Evolutionary conservation across 805 yeast species (phyloP).

Genomic region (Yarrowia deformans): DNA sequence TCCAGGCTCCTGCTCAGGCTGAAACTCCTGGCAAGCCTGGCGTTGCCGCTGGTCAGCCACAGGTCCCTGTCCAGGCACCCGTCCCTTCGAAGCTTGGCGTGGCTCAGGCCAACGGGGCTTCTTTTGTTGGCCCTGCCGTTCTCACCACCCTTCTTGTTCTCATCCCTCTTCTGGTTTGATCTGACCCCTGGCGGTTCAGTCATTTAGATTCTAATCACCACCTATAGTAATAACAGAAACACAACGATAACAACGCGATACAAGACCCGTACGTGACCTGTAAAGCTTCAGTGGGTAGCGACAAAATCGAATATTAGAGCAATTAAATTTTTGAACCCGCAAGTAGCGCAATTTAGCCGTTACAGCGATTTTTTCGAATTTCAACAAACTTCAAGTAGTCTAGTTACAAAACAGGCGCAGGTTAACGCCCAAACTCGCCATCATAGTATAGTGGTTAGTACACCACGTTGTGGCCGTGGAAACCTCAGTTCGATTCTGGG

Average conservation of each 20-base stretch:
- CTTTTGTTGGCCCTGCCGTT: neutral
- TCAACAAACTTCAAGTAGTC: neutral
- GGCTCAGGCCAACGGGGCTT: slow-evolving; percentile 23
- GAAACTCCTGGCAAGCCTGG: slow-evolving; percentile 7
- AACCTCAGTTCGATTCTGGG: slow-evolving; percentile 40
- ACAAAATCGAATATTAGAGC: no score
- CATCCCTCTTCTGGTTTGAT: neutral
- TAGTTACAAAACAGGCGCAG: neutral
- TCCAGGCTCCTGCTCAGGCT: neutral
- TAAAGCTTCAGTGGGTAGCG: no score
- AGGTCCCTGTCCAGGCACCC: neutral
- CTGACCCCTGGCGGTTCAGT: neutral
- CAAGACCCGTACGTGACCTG: neutral
- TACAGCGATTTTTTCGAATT: neutral
- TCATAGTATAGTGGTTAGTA: slow-evolving; percentile 40
- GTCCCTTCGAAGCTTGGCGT: neutral
- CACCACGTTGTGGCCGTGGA: slow-evolving; percentile 40
- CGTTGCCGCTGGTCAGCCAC: neutral
- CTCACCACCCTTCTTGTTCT: neutral
- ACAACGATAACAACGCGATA: neutral
- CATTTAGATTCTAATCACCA: slow-evolving; percentile 11
- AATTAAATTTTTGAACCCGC: no score
- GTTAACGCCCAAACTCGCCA: slow-evolving; percentile 16
- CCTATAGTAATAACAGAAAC: neutral
- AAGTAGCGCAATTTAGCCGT: no score